A percentile compares a stretch with the other conserved stretches of the same genome.
These are phyloP conservation scores for Phialocephala subalpina DNA, from an alignment of 2,329 filamentous ascomycete species.

Conservation along the genomic window DNA sequence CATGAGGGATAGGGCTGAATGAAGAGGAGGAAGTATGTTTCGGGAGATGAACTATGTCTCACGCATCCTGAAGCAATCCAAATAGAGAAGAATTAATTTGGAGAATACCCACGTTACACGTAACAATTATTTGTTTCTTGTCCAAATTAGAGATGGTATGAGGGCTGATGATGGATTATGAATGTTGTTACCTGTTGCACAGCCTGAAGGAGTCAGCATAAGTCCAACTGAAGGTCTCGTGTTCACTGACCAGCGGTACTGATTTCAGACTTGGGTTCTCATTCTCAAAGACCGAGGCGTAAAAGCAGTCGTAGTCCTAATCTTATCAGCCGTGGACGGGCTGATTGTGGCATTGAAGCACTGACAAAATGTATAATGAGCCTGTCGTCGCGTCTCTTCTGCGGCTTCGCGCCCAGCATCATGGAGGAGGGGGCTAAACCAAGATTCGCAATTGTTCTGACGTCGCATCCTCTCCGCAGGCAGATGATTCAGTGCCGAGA, in stretches of 20 bases:
- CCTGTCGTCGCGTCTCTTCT: conserved; percentile 29
- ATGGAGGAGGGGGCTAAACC: conserved; percentile 3
- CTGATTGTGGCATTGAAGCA: conserved; percentile 6
- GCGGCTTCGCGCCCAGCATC: conserved; percentile 22
- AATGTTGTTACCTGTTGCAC: conserved; percentile 42
- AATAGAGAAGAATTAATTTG: no score
- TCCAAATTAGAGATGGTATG: conserved; percentile 56
- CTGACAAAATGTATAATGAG: conserved; percentile 68
- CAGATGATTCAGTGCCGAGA: neutral
- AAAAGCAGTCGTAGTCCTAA: conserved; percentile 90
- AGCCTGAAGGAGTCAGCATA: conserved; percentile 38
- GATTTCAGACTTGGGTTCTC: conserved; percentile 77
- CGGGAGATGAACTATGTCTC: no score
- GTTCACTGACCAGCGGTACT: conserved; percentile 79
- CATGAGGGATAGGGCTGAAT: no score
- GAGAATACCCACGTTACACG: no score
- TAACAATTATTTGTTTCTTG: conserved; percentile 73
- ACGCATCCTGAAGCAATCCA: no score
- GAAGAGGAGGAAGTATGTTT: no score
- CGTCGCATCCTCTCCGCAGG: conserved; percentile 24
- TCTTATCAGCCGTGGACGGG: conserved; percentile 8
- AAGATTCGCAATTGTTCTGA: conserved; percentile 21
- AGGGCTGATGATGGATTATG: conserved; percentile 12
- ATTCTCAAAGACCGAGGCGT: conserved; percentile 85
- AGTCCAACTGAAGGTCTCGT: conserved; percentile 3